These are phyloP conservation scores for Pichia sp. DNA, from an alignment of 1,139 yeast species.

Conservation along the genomic window DNA sequence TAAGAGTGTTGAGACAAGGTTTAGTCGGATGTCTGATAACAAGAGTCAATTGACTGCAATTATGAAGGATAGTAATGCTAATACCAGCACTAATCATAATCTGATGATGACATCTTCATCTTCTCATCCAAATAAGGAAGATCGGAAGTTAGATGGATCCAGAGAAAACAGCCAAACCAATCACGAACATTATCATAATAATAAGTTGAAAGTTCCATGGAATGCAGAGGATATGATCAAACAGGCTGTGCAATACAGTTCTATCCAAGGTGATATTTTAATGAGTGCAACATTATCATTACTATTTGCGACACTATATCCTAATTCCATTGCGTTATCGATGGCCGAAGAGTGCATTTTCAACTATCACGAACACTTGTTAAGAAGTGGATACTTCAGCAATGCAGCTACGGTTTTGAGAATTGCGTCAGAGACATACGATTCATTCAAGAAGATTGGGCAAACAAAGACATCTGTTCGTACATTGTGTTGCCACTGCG, in stretches of 20 bases:
- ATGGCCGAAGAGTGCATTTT: slow-evolving; percentile 55
- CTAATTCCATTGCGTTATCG: slow-evolving; percentile 28
- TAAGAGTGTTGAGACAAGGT: slow-evolving; percentile 31
- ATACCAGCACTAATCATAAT: slow-evolving; percentile 8
- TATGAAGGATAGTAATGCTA: slow-evolving; percentile 18
- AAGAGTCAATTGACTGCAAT: slow-evolving; percentile 29
- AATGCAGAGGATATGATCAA: slow-evolving; percentile 41
- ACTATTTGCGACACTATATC: slow-evolving; percentile 49
- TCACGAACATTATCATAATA: slow-evolving; percentile 11
- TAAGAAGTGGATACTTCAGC: slow-evolving; percentile 51
- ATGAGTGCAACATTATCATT: slow-evolving; percentile 60
- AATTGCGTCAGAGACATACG: slow-evolving; percentile 40
- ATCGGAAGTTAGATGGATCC: background rate
- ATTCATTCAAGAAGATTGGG: slow-evolving; percentile 45
- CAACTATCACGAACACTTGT: slow-evolving; percentile 56
- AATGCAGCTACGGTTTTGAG: slow-evolving; percentile 60
- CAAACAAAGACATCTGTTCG: slow-evolving; percentile 57
- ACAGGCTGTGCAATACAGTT: slow-evolving; percentile 52
- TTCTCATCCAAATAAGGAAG: too few species aligned
- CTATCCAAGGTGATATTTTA: slow-evolving; percentile 63
- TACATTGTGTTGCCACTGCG: slow-evolving; percentile 69
- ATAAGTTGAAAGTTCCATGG: slow-evolving; percentile 42
- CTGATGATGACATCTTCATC: too few species aligned
- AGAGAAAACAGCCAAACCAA: background rate
- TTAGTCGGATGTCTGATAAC: slow-evolving; percentile 19